Percentiles rank a stretch among this genome's conserved stretches.
Conservation (phyloP, 2,329 filamentous ascomycete species). For the Trichoderma sp. region DNA sequence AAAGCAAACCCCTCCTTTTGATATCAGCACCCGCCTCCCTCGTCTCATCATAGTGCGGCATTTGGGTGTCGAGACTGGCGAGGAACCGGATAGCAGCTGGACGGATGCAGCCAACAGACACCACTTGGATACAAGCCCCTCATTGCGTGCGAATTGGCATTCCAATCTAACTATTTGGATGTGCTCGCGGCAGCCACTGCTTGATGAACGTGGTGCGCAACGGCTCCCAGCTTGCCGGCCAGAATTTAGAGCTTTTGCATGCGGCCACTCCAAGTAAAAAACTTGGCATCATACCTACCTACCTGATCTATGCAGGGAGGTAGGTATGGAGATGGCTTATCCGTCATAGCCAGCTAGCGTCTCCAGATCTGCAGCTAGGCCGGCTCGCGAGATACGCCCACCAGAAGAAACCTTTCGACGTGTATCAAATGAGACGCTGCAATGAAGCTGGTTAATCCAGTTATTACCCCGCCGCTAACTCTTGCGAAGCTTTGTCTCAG, state of each 20-base stretch:
- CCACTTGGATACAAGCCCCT: slow-evolving; percentile 1
- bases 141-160: slow-evolving; percentile 13
- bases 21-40: slow-evolving; percentile 16
- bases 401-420: not conserved
- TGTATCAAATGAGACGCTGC: not conserved
- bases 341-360: slow-evolving; percentile 15
- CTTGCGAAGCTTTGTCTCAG: slow-evolving; percentile 19
- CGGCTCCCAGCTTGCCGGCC: not conserved
- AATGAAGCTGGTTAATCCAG: not conserved
- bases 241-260: not conserved
- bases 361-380: slow-evolving; percentile 17
- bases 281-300: not conserved
- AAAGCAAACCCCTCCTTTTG: slow-evolving; percentile 12
- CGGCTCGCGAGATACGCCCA: slow-evolving; percentile 9
- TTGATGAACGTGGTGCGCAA: slow-evolving; percentile 5
- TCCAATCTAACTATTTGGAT: not conserved
- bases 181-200: not conserved
- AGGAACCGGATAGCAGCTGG: not conserved
- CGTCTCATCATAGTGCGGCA: not conserved
- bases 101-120: slow-evolving; percentile 1
- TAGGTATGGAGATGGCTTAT: slow-evolving; percentile 9
- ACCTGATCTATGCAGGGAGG: not conserved
- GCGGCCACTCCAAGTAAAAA: not conserved
- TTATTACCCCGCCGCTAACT: slow-evolving; percentile 21
- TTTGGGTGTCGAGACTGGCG: not conserved